Conservation (phyloP, 768 basidiomycete species). For the Suillus decipiens region DNA sequence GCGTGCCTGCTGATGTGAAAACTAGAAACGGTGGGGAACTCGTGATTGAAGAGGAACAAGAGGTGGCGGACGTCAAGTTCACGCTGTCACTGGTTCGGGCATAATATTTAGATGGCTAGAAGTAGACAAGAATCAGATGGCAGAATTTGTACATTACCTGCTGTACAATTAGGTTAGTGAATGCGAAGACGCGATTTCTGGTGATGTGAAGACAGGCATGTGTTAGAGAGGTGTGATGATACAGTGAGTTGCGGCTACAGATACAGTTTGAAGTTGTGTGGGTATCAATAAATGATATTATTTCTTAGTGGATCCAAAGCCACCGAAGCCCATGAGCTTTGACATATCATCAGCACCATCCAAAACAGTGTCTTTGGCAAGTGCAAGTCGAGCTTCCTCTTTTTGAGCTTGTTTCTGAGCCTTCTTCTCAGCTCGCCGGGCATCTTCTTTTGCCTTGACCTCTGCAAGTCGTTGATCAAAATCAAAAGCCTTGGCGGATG, state of each 20-base stretch:
- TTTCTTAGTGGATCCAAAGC: constrained; percentile 87
- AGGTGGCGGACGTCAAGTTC: constrained; percentile 80
- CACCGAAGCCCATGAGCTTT: constrained; percentile 87
- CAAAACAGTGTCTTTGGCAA: constrained; percentile 51
- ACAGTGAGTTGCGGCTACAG: constrained; percentile 20
- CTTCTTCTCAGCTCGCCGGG: constrained; percentile 71
- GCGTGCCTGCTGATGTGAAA: constrained; percentile 61
- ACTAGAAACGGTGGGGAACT: constrained; percentile 51
- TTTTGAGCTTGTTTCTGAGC: constrained; percentile 78
- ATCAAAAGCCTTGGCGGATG: constrained; percentile 88
- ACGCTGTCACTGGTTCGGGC: constrained; percentile 59
- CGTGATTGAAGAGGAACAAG: constrained; percentile 86
- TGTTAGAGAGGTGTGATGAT: constrained; percentile 13
- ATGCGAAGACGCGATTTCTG: background rate
- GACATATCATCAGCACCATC: constrained; percentile 69
- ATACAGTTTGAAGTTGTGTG: constrained; percentile 18
- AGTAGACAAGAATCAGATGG: background rate
- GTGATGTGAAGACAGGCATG: background rate
- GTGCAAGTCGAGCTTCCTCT: constrained; percentile 67
- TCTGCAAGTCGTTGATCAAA: constrained; percentile 89
- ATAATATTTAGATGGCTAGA: constrained; percentile 16
- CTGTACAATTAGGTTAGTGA: constrained; percentile 8
- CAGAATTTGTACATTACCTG: constrained; percentile 27
- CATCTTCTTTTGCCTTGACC: constrained; percentile 71
- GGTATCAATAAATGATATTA: constrained; percentile 40